Evolutionary conservation across 495 filamentous ascomycete species (phyloP).

Genomic region (Daldinia concentrica): DNA sequence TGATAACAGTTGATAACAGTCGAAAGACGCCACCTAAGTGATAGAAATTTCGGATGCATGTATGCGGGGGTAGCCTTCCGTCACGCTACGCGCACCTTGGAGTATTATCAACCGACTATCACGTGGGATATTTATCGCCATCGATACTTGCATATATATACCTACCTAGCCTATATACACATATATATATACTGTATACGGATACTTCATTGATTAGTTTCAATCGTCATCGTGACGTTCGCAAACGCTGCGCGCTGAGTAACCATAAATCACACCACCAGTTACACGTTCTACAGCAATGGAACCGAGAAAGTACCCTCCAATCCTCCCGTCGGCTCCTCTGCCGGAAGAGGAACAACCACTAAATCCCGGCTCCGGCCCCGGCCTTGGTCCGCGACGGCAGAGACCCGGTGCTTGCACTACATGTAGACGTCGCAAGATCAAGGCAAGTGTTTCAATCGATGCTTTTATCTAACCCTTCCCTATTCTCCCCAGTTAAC

Average conservation of each 20-base stretch:
- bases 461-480: neutral
- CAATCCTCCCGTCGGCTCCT: slow-evolving; percentile 17
- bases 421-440: slow-evolving; percentile 22
- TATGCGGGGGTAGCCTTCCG: neutral
- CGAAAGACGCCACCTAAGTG: neutral
- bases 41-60: neutral
- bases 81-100: neutral
- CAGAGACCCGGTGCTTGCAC: slow-evolving; percentile 19
- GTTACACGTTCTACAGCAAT: neutral
- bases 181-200: no score
- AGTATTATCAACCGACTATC: neutral
- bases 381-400: neutral
- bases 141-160: neutral
- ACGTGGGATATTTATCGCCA: neutral
- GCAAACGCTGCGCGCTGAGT: neutral
- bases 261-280: neutral
- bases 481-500: neutral
- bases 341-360: slow-evolving; percentile 4
- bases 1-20: neutral
- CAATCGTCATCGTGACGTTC: neutral
- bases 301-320: slow-evolving; percentile 22
- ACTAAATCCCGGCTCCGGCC: neutral
- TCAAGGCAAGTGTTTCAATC: slow-evolving; percentile 12
- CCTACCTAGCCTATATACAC: no score
- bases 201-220: neutral